phyloP scores from a whole-genome alignment of 129 eudicot species.

The Saussurea involucrata region DNA sequence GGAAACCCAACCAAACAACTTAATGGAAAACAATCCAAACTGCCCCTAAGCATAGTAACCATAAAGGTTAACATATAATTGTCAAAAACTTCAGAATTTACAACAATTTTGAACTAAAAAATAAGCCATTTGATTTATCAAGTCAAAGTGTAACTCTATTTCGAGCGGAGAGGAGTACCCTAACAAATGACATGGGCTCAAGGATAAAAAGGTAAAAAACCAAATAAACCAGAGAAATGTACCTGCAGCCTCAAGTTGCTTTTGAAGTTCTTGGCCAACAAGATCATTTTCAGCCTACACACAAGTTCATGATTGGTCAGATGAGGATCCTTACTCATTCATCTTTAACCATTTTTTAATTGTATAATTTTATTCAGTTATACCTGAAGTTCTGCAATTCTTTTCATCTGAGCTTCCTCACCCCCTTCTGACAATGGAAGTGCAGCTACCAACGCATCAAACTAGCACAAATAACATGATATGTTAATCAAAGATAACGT shows the following conservation, averaged over 20 bases:
- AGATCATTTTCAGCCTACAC: slow-evolving; percentile 85
- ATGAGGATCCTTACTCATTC: background rate
- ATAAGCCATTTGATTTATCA: background rate
- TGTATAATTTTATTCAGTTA: background rate
- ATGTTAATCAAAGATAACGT: background rate
- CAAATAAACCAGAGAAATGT: background rate
- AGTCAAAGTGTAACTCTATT: slow-evolving; percentile 5
- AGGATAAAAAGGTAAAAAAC: background rate
- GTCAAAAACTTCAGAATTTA: background rate
- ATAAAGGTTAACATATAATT: background rate
- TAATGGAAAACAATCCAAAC: too few species aligned
- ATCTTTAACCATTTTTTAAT: background rate
- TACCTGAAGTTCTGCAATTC: slow-evolving; percentile 88
- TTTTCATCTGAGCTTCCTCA: slow-evolving; percentile 82
- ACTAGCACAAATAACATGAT: slow-evolving; percentile 31
- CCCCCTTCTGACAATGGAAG: slow-evolving; percentile 77
- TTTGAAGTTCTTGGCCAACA: slow-evolving; percentile 88
- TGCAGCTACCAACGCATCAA: slow-evolving; percentile 71
- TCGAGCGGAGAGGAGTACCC: background rate
- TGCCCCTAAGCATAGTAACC: background rate
- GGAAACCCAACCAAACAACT: too few species aligned
- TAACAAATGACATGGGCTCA: background rate
- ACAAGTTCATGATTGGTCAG: background rate
- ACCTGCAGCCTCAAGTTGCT: slow-evolving; percentile 98
- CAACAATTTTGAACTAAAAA: background rate